Percentiles rank a stretch among this genome's conserved stretches.
These are phyloP conservation scores for Monilinia vaccinii-corymbosi DNA, from an alignment of 2,329 filamentous ascomycete genomes.

Conservation along the genomic window DNA sequence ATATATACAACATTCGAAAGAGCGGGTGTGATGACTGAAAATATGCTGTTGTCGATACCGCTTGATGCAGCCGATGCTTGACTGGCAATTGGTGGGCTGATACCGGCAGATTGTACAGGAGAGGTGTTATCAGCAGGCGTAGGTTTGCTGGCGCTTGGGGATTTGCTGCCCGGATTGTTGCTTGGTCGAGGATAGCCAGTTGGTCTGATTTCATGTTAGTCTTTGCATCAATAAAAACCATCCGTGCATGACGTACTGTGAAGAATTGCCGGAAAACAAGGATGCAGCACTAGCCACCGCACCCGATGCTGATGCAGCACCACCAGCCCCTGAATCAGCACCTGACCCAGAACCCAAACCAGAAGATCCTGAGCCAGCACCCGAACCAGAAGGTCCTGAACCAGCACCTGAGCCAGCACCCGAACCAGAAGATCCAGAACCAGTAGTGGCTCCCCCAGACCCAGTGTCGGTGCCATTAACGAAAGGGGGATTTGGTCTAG, in stretches of 20 bases:
- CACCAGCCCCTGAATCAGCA: background rate
- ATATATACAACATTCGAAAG: conserved; percentile 1
- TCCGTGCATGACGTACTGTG: background rate
- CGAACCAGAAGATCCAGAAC: background rate
- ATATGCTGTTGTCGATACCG: conserved; percentile 2
- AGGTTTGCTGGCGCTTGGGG: conserved; percentile 1
- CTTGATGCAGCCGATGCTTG: conserved; percentile 7
- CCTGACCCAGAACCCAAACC: no score
- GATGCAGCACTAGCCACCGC: conserved; percentile 6
- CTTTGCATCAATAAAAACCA: background rate
- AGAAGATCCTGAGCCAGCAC: no score
- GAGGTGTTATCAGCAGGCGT: conserved; percentile 2
- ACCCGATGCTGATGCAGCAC: background rate
- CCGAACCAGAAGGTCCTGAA: no score
- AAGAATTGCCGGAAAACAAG: background rate
- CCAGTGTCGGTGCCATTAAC: background rate
- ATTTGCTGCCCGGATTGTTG: background rate
- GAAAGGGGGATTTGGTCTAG: conserved; percentile 2
- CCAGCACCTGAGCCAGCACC: background rate
- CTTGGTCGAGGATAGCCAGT: conserved; percentile 3
- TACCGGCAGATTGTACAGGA: background rate
- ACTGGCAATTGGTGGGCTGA: conserved; percentile 6
- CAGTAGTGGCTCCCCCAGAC: background rate
- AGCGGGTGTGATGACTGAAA: background rate
- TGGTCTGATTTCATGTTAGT: background rate